These are phyloP conservation scores for Fusarium dimerum DNA, from an alignment of 2,329 filamentous ascomycete species.

Conservation along the genomic window DNA sequence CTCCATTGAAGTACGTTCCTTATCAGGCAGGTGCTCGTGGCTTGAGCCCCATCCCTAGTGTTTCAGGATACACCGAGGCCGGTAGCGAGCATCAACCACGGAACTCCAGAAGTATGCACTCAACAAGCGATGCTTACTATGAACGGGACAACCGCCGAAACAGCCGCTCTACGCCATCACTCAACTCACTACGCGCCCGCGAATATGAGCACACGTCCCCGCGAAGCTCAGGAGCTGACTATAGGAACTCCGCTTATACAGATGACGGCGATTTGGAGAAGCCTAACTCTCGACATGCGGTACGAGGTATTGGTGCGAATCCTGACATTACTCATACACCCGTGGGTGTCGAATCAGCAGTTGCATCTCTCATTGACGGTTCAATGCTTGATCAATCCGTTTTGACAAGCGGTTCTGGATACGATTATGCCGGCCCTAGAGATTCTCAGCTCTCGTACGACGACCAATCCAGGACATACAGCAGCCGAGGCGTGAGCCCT, in stretches of 20 bases:
- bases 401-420: conserved; percentile 60
- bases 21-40: conserved; percentile 70
- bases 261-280: conserved; percentile 60
- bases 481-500: conserved; percentile 40
- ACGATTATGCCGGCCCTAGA: conserved; percentile 48
- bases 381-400: conserved; percentile 69
- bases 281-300: conserved; percentile 65
- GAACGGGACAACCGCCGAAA: conserved; percentile 46
- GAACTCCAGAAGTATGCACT: conserved; percentile 55
- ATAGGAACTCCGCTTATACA: conserved; percentile 51
- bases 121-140: conserved; percentile 56
- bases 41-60: conserved; percentile 87
- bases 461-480: conserved; percentile 33
- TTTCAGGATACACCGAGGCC: conserved; percentile 80
- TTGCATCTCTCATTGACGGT: conserved; percentile 82
- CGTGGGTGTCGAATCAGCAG: conserved; percentile 79
- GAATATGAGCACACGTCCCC: conserved; percentile 55
- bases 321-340: conserved; percentile 74
- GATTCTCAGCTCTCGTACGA: conserved; percentile 35
- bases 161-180: conserved; percentile 37
- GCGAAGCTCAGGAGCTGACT: conserved; percentile 58
- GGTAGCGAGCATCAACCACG: conserved; percentile 61
- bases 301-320: conserved; percentile 71
- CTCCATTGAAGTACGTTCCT: conserved; percentile 65
- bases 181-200: conserved; percentile 43